Base-by-base conservation (phyloP, 129 eudicot species). In the Flaveria linearis region DNA sequence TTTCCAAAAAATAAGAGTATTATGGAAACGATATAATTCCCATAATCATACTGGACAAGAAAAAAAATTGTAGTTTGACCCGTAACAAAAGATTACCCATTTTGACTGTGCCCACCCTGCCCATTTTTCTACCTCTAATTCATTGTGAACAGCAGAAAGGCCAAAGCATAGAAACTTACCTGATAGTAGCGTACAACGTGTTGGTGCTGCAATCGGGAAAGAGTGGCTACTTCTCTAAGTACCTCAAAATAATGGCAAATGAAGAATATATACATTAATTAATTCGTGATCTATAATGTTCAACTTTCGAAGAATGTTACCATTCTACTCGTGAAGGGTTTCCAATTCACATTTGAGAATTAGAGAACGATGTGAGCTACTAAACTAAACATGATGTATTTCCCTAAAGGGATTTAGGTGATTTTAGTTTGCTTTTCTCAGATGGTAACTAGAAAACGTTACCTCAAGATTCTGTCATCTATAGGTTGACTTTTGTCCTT, bases 141-240 rank as follows among this genome's bases (percentile, higher is more conserved):
- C 23, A 30, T 4, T 28, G 20, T 45, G 15, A 68, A 77, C 23
- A 42, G 10, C 41, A 51, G 58, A 47, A 71, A 46, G 64, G 14
- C 52, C 14, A 8, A 6, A 52, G 42, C 20, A 76, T 39, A 61
- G 33, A 77, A 25, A 10, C 60, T 68, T 79, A 89, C 98, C 89
- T 94, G 99, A 81, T 94, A 91, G 80, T 94, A 94, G 16, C 97
- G 97, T 46, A 94, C 99, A 58, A 94, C 97, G 50, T 94, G 99
- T 51, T 91, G 99, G 76, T 94, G 96, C 82, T 94, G 99, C 86
- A 94, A 87, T 56, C 99, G 92, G 62, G 99, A 88, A 82, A 94
- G 94, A 64, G 99, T 94, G 33, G 96, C 96, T 57, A 94, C 99
- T 91, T 94, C 99, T 90, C 99, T 94, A 55, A 68, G 72, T 60